Conservation (phyloP, 805 yeast species). For the Candida nemodendra region DNA sequence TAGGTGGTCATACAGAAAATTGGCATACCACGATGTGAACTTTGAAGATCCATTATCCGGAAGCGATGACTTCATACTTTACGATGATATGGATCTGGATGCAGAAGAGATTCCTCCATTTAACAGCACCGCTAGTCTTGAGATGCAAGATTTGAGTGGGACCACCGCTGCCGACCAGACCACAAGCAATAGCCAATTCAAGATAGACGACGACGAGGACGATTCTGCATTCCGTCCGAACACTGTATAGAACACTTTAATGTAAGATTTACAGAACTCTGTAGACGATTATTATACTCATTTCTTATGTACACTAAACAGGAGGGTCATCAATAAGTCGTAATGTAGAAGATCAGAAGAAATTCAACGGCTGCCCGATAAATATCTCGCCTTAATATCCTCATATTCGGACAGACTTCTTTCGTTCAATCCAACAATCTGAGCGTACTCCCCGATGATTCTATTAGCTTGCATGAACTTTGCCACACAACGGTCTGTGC, state of each 20-base stretch:
- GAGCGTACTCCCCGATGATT: conserved; percentile 53
- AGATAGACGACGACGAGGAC: conserved; percentile 5
- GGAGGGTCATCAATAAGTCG: neutral
- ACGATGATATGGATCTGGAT: conserved; percentile 16
- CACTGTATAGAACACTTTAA: conserved; percentile 3
- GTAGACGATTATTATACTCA: too few relatives aligned
- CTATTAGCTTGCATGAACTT: conserved; percentile 77
- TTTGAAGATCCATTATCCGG: conserved; percentile 23
- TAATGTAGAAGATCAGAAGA: neutral
- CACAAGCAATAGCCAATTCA: neutral
- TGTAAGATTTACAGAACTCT: too few relatives aligned
- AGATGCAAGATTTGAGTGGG: conserved; percentile 15
- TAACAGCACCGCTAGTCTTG: conserved; percentile 14
- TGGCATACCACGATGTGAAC: conserved; percentile 9
- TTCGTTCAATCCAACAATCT: conserved; percentile 45
- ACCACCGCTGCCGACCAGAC: neutral
- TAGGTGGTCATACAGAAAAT: conserved; percentile 23
- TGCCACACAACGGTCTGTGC: conserved; percentile 82
- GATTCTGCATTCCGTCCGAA: neutral
- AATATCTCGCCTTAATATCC: conserved; percentile 23
- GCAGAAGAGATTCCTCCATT: conserved; percentile 7
- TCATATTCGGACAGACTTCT: conserved; percentile 34
- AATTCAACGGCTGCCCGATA: neutral
- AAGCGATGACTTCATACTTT: conserved; percentile 15
- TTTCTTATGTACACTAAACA: conserved; percentile 1